Percentiles rank a stretch among this genome's conserved stretches.
Evolutionary conservation across 1,284 basidiomycete species (phyloP).

Genomic region (Somion occarium): DNA sequence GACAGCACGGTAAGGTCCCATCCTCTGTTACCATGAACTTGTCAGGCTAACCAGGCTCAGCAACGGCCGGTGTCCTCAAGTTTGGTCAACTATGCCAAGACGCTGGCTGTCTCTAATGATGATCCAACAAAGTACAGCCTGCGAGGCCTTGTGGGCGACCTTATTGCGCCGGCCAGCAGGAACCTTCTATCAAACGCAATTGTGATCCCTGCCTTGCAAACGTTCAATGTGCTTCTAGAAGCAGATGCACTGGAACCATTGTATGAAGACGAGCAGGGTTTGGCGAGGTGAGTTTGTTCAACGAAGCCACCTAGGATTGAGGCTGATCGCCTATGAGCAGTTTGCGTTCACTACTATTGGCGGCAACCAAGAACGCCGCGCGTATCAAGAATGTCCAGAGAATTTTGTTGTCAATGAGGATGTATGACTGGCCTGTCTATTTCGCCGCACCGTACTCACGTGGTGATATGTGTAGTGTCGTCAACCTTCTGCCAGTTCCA

Average conservation of each 20-base stretch:
- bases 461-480: constrained; percentile 39
- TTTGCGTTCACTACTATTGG: constrained; percentile 38
- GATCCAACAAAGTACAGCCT: constrained; percentile 36
- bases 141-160: constrained; percentile 46
- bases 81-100: constrained; percentile 51
- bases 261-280: constrained; percentile 39
- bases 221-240: constrained; percentile 68
- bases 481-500: constrained; percentile 55
- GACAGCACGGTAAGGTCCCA: constrained; percentile 72
- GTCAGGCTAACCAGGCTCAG: too few species aligned
- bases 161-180: constrained; percentile 46
- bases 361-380: constrained; percentile 55
- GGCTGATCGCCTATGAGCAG: too few species aligned
- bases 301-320: too few species aligned
- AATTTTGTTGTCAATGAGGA: constrained; percentile 74
- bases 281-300: constrained; percentile 48
- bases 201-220: constrained; percentile 76
- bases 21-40: constrained; percentile 4
- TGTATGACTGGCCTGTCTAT: constrained; percentile 41
- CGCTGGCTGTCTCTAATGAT: constrained; percentile 38
- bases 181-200: constrained; percentile 62
- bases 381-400: constrained; percentile 77
- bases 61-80: constrained; percentile 64
- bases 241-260: constrained; percentile 51
- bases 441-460: neutral